Evolutionary conservation across 768 basidiomycete species (phyloP).

Genomic region (Podaxis carcinomalis): DNA sequence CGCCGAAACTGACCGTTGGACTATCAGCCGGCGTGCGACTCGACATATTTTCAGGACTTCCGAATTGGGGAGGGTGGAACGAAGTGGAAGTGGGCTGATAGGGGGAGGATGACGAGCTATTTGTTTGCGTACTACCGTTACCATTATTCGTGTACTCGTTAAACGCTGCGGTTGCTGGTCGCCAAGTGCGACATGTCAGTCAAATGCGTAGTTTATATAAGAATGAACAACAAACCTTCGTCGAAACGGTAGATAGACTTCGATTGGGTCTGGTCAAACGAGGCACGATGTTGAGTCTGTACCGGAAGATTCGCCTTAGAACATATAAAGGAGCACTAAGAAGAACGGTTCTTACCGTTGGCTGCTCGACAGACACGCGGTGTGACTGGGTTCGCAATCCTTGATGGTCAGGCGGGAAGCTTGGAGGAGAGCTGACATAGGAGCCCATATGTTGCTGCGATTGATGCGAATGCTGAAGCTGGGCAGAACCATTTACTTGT

Average conservation of each 20-base stretch:
- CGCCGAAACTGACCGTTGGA: background rate
- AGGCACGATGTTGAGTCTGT: background rate
- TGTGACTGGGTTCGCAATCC: background rate
- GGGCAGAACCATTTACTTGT: background rate
- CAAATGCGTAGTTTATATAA: background rate
- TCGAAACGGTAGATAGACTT: constrained; percentile 5
- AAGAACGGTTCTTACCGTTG: background rate
- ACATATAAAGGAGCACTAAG: background rate
- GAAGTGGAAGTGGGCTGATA: background rate
- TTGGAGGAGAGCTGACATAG: background rate
- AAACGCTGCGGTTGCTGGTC: background rate
- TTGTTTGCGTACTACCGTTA: background rate
- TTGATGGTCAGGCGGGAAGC: background rate
- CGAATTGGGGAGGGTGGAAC: background rate
- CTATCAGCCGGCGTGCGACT: background rate
- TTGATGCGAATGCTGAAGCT: background rate
- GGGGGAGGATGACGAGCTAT: constrained; percentile 2
- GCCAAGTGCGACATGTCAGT: background rate
- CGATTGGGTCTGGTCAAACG: constrained; percentile 1
- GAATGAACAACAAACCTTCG: background rate
- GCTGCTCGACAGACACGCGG: background rate
- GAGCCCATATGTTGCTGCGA: background rate
- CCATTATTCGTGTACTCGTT: background rate
- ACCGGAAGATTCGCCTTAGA: background rate
- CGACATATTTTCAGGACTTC: constrained; percentile 1